Percentiles rank a stretch among this genome's conserved stretches.
These are phyloP conservation scores for Flammula alnicola DNA, from an alignment of 1,284 basidiomycete species.

Conservation along the genomic window DNA sequence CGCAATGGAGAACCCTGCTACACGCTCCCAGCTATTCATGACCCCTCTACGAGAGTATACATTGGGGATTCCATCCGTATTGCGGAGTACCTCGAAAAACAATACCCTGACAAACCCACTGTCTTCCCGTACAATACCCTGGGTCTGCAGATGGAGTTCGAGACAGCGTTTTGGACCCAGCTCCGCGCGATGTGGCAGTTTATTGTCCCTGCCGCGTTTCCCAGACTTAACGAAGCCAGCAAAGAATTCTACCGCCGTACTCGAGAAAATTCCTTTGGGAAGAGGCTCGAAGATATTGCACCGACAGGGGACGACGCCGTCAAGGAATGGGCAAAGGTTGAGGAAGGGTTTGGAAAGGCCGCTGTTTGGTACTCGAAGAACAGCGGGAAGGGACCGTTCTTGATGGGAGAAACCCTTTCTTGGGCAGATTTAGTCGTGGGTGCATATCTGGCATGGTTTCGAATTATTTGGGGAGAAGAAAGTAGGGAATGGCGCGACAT, in stretches of 20 bases:
- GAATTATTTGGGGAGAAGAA: slow-evolving; percentile 24
- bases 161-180: slow-evolving; percentile 20
- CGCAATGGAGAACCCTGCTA: slow-evolving; percentile 38
- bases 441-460: slow-evolving; percentile 26
- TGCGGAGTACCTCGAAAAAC: slow-evolving; percentile 49
- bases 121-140: slow-evolving; percentile 27
- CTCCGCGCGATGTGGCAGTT: slow-evolving; percentile 23
- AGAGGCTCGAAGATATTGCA: slow-evolving; percentile 37
- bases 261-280: slow-evolving; percentile 33
- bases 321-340: slow-evolving; percentile 33
- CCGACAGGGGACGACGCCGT: slow-evolving; percentile 33
- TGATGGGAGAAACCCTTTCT: slow-evolving; percentile 27
- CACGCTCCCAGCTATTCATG: slow-evolving; percentile 45
- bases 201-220: slow-evolving; percentile 18
- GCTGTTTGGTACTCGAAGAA: slow-evolving; percentile 34
- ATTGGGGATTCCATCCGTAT: slow-evolving; percentile 48
- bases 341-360: slow-evolving; percentile 34
- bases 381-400: slow-evolving; percentile 27
- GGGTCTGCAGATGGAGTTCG: slow-evolving; percentile 28
- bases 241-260: slow-evolving; percentile 41
- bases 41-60: slow-evolving; percentile 36
- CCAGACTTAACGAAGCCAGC: slow-evolving; percentile 36
- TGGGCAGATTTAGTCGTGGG: slow-evolving; percentile 34
- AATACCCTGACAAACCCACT: slow-evolving; percentile 46
- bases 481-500: slow-evolving; percentile 22